phyloP scores from a whole-genome alignment of 2,329 filamentous ascomycete species.

The Microcera coccophila region DNA sequence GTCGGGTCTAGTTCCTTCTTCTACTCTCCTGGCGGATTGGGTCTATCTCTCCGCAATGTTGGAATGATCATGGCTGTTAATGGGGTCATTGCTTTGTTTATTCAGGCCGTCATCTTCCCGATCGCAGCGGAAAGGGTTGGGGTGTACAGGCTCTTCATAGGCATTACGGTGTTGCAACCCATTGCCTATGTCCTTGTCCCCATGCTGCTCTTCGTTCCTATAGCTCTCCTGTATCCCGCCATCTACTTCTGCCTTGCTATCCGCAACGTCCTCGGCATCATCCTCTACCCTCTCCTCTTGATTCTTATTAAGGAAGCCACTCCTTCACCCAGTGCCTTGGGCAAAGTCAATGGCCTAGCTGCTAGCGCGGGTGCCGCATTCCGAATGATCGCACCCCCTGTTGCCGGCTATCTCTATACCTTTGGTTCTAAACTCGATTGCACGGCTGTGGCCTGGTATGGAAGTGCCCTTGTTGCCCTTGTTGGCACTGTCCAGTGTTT shows the following conservation, averaged over 20 bases:
- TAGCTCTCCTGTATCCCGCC: conserved; percentile 47
- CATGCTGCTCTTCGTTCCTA: conserved; percentile 52
- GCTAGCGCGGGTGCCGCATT: conserved; percentile 63
- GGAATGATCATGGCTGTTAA: conserved; percentile 59
- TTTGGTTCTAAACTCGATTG: conserved; percentile 56
- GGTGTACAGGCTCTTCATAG: conserved; percentile 56
- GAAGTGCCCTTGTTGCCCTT: conserved; percentile 53
- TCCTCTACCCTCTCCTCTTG: conserved; percentile 62
- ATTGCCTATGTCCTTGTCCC: conserved; percentile 59
- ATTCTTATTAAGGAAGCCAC: conserved; percentile 67
- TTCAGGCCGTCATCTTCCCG: conserved; percentile 60
- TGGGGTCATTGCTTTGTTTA: conserved; percentile 55
- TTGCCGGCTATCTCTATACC: conserved; percentile 61
- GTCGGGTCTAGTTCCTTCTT: conserved; percentile 41
- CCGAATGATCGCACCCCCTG: conserved; percentile 62
- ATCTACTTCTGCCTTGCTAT: conserved; percentile 57
- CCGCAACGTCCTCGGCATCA: conserved; percentile 58
- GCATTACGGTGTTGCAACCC: conserved; percentile 58
- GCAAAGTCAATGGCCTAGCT: conserved; percentile 63
- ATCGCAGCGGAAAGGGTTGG: conserved; percentile 55
- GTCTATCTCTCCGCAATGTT: conserved; percentile 58
- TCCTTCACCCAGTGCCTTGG: conserved; percentile 52
- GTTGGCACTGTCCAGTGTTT: conserved; percentile 60
- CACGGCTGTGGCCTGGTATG: conserved; percentile 62
- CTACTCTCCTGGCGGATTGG: conserved; percentile 59